Percentiles rank a stretch among this genome's conserved stretches.
phyloP scores from a whole-genome alignment of 2,329 filamentous ascomycete genomes.

The Penicillium sclerotigenum region DNA sequence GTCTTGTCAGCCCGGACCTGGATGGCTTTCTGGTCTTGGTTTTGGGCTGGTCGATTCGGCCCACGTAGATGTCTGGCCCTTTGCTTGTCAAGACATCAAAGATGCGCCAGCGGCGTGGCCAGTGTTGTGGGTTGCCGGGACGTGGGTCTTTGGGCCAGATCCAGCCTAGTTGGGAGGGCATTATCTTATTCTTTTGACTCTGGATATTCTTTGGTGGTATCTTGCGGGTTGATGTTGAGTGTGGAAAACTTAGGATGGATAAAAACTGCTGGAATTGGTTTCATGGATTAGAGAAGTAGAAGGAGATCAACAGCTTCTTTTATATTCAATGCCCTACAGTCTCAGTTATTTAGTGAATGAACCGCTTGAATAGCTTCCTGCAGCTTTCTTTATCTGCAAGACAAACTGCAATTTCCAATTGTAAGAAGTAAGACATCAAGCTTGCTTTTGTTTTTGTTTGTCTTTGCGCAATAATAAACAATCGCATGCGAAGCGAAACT shows the following conservation, averaged over 20 bases:
- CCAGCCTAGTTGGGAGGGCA: slow-evolving; percentile 22
- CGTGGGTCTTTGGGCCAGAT: slow-evolving; percentile 42
- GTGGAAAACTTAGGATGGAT: background rate
- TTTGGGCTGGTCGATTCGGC: slow-evolving; percentile 16
- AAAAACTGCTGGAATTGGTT: too few species aligned
- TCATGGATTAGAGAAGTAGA: background rate
- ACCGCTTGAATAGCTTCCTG: background rate
- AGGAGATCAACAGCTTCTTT: background rate
- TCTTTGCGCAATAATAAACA: background rate
- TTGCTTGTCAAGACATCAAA: slow-evolving; percentile 38
- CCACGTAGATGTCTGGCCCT: slow-evolving; percentile 46
- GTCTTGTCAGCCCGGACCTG: background rate
- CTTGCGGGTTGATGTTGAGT: background rate
- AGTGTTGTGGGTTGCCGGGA: slow-evolving; percentile 31
- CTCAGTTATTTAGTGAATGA: background rate
- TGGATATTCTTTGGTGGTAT: background rate
- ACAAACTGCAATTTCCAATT: background rate
- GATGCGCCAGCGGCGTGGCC: slow-evolving; percentile 32
- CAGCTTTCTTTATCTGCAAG: background rate
- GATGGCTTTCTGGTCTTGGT: background rate
- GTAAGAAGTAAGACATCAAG: background rate
- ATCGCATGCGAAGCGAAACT: background rate
- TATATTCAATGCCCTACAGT: background rate
- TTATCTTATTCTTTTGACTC: background rate
- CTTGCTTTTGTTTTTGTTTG: background rate